These are phyloP conservation scores for Chalciporus sphaerocephalus DNA, from an alignment of 768 basidiomycete species.

Conservation along the genomic window DNA sequence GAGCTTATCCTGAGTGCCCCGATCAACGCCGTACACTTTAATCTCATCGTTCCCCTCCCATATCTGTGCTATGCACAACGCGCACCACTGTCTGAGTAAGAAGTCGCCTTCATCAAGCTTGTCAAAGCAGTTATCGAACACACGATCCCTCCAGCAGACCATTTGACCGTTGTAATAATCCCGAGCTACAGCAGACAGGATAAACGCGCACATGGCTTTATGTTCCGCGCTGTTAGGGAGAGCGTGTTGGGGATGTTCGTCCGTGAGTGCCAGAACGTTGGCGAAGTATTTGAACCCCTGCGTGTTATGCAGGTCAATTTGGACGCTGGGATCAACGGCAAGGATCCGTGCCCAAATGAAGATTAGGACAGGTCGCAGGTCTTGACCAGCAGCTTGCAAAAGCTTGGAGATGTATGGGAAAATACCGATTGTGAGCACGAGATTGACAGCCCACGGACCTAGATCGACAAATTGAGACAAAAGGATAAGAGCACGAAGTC, in stretches of 20 bases:
- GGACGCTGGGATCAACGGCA: constrained; percentile 92
- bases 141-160: constrained; percentile 74
- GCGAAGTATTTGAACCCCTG: constrained; percentile 86
- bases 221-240: constrained; percentile 96
- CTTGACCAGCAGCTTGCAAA: constrained; percentile 89
- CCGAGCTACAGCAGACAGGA: constrained; percentile 84
- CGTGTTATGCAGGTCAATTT: constrained; percentile 79
- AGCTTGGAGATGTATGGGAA: constrained; percentile 98
- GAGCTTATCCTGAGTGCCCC: constrained; percentile 77
- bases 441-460: constrained; percentile 97
- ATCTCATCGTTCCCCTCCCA: constrained; percentile 94
- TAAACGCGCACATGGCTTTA: constrained; percentile 98
- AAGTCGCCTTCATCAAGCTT: constrained; percentile 88
- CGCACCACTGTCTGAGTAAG: constrained; percentile 89
- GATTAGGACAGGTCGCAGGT: constrained; percentile 94
- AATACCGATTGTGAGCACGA: constrained; percentile 93
- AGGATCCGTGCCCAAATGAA: constrained; percentile 99
- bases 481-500: constrained; percentile 90
- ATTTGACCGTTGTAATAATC: constrained; percentile 84
- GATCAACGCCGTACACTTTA: constrained; percentile 76
- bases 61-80: constrained; percentile 89
- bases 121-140: constrained; percentile 85
- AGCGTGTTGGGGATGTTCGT: constrained; percentile 48
- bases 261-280: constrained; percentile 62
- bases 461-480: constrained; percentile 97